Evolutionary conservation across 768 basidiomycete genomes (phyloP).

Genomic region (Trametopsis cervina): DNA sequence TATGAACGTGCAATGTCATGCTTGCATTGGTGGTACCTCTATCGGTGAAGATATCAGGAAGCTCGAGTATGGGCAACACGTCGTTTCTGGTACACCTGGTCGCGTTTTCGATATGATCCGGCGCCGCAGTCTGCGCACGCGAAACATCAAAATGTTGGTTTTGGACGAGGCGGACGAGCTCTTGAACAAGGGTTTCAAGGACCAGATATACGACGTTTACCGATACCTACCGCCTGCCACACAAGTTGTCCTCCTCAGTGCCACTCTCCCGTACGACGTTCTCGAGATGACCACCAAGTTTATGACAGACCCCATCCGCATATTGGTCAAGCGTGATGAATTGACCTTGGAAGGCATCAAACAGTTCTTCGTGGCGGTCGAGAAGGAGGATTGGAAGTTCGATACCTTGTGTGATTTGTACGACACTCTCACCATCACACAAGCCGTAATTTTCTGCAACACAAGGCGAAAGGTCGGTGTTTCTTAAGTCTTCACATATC

Average conservation of each 20-base stretch:
- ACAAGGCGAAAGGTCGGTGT: constrained; percentile 82
- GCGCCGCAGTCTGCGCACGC: constrained; percentile 83
- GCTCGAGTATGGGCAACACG: constrained; percentile 95
- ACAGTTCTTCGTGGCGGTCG: constrained; percentile 96
- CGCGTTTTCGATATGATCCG: constrained; percentile 99
- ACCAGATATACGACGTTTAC: constrained; percentile 99
- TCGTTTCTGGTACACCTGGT: constrained; percentile 95
- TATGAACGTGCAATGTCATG: constrained; percentile 99
- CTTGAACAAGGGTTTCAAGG: constrained; percentile 97
- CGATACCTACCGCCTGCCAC: constrained; percentile 95
- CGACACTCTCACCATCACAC: constrained; percentile 97
- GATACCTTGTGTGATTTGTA: constrained; percentile 96
- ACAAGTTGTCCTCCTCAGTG: constrained; percentile 94
- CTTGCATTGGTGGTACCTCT: constrained; percentile 95
- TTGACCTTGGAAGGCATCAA: constrained; percentile 95
- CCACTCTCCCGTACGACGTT: constrained; percentile 94
- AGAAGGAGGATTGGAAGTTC: constrained; percentile 99
- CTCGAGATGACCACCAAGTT: constrained; percentile 99
- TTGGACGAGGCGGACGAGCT: constrained; percentile 95
- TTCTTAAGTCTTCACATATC: neutral
- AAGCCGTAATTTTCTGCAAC: constrained; percentile 99
- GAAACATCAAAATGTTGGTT: constrained; percentile 97
- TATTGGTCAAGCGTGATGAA: constrained; percentile 98
- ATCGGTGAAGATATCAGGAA: constrained; percentile 98
- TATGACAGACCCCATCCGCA: constrained; percentile 98